Base-by-base conservation (phyloP, 2,329 filamentous ascomycete species). In the Aspergillus sp. region DNA sequence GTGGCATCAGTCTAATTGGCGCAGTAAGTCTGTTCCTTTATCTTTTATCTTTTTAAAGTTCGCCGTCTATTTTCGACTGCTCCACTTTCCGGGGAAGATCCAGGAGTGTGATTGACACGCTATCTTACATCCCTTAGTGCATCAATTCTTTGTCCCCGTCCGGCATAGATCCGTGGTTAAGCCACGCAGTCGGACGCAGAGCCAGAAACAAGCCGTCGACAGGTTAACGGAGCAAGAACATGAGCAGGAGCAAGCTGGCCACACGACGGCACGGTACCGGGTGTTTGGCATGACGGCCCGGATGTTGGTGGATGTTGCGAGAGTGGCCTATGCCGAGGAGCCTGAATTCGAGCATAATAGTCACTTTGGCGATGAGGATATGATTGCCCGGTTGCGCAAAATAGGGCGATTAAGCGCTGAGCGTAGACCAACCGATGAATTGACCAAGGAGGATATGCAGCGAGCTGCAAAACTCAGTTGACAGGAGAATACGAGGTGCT, bases 221-320 rank as follows among this genome's bases (percentile, higher is more conserved):
- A 48, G 62, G 29, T 57, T 76, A 8, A 9, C 36, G 36, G 27
- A 32, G 10, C 27, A 42, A 6, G 9, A 42, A 10, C 71, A 79
- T 48, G 72, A 76, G 52, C 72, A 71, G 51, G 70, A 76, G 49
- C 64, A 68, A 7, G 61, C 67, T 3, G 72, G 73, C 2, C 60
- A 65, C n/a, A 7, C 40, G 7, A 54, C 76, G 40, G 70, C 70
- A 38, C 74, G 85, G 34, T 95, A 93, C 68, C 82, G 86, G 56
- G 89, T 97, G 4, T 96, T 90, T 79, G 91, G 91, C 10, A 91
- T 97, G 88, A 97, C 91, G 45, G 91, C 88, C 2, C 75, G 88
- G 44, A 91, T 97, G 46, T 66, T 96, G 46, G 87, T 96, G 4
- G 91, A 97, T 68, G 85, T 86, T 4, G 90, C 91, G 32, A 76